Evolutionary conservation across 176 grass and related monocot genomes (phyloP).

Genomic region (Rhynchospora tenuis): DNA sequence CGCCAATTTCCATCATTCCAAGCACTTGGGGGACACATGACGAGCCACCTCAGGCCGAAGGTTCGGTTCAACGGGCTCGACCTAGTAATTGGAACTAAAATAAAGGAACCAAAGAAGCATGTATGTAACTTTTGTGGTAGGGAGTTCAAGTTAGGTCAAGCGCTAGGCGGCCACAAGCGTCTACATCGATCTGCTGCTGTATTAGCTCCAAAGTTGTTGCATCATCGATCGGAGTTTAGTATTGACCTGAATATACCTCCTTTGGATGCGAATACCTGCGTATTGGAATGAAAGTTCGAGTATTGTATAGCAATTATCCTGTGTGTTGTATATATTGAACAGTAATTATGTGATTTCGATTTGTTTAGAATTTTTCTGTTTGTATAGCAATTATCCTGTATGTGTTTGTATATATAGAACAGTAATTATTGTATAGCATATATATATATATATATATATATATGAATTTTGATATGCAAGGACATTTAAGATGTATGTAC

Average conservation of each 20-base stretch:
- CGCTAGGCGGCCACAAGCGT: slow-evolving; percentile 83
- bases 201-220: neutral
- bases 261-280: neutral
- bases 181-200: slow-evolving; percentile 40
- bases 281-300: neutral
- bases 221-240: neutral
- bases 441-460: no score
- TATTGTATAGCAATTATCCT: neutral
- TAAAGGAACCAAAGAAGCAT: slow-evolving; percentile 44
- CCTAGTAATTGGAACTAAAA: neutral
- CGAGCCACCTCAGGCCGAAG: slow-evolving; percentile 68
- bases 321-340: neutral
- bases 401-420: no score
- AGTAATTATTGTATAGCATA: no score
- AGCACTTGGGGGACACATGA: slow-evolving; percentile 81
- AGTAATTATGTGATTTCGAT: neutral
- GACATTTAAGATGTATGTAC: neutral
- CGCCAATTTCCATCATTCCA: slow-evolving; percentile 83
- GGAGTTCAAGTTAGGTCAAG: slow-evolving; percentile 78
- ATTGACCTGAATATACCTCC: slow-evolving; percentile 11
- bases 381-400: no score
- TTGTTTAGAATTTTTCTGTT: neutral
- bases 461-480: no score
- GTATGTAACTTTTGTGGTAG: slow-evolving; percentile 70
- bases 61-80: slow-evolving; percentile 32